A percentile compares a stretch with the other conserved stretches of the same genome.
Evolutionary conservation across 1,284 basidiomycete species (phyloP).

Genomic region (Cryptococcus sp.): DNA sequence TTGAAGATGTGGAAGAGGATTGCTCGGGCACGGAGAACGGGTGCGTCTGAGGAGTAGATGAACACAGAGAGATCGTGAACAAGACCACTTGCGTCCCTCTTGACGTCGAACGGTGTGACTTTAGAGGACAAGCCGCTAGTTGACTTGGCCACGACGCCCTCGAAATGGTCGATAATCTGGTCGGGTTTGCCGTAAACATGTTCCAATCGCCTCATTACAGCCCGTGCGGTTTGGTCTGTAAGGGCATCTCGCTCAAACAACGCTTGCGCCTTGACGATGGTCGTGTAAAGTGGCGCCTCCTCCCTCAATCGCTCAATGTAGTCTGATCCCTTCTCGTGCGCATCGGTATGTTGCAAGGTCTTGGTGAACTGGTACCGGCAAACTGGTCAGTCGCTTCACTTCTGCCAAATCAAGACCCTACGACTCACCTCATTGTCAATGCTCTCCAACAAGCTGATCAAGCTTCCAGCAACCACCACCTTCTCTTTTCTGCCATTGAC

Average conservation of each 20-base stretch:
- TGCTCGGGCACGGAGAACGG: constrained; percentile 89
- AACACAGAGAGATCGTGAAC: constrained; percentile 88
- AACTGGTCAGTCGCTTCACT: constrained; percentile 3
- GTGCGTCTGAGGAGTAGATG: constrained; percentile 89
- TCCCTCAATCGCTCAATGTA: constrained; percentile 95
- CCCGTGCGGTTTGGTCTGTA: constrained; percentile 77
- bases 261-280: constrained; percentile 86
- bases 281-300: constrained; percentile 90
- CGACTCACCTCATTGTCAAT: constrained; percentile 78
- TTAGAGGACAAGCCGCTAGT: constrained; percentile 62
- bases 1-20: constrained; percentile 98
- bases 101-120: constrained; percentile 60
- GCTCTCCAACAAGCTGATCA: constrained; percentile 93
- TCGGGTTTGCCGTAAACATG: constrained; percentile 99
- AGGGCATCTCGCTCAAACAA: constrained; percentile 82
- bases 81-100: constrained; percentile 64
- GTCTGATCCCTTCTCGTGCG: constrained; percentile 82
- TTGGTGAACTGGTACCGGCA: constrained; percentile 72
- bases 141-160: constrained; percentile 62
- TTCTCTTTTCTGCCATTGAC: constrained; percentile 45
- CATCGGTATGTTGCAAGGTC: constrained; percentile 97
- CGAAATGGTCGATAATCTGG: constrained; percentile 86
- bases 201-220: constrained; percentile 92
- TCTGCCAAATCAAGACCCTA: neutral
- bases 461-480: constrained; percentile 73